Conservation (phyloP, 2,329 filamentous ascomycete species). For the Claviceps digitariae region DNA sequence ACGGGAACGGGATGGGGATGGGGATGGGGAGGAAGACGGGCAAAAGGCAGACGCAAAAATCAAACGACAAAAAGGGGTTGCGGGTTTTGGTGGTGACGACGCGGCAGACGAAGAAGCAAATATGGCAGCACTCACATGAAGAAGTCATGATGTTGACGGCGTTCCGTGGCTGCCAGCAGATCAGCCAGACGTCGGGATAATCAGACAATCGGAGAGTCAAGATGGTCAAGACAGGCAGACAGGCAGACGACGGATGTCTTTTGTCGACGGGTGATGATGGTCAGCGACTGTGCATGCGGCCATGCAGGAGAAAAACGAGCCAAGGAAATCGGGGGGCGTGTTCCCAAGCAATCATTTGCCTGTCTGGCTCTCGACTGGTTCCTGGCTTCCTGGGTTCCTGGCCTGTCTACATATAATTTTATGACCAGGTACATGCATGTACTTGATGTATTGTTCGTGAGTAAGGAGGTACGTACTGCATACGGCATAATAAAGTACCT, state of each 20-base stretch:
- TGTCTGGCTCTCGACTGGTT: too few species aligned
- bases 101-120: not conserved
- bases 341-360: not conserved
- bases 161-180: not conserved
- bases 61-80: not conserved
- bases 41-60: too few species aligned
- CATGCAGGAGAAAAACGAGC: not conserved
- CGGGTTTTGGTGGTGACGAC: not conserved
- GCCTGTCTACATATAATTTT: too few species aligned
- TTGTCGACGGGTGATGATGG: not conserved
- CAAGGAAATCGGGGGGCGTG: not conserved
- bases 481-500: too few species aligned
- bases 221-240: not conserved
- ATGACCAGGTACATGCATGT: not conserved
- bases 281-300: not conserved
- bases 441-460: too few species aligned
- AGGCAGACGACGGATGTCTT: not conserved
- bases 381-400: too few species aligned
- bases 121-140: slow-evolving; percentile 1
- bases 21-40: too few species aligned
- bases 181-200: too few species aligned
- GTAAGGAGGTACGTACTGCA: too few species aligned
- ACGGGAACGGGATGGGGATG: too few species aligned
- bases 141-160: slow-evolving; percentile 3
- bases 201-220: not conserved